These are phyloP conservation scores for Colletotrichum filicis DNA, from an alignment of 2,329 filamentous ascomycete genomes.

Conservation along the genomic window DNA sequence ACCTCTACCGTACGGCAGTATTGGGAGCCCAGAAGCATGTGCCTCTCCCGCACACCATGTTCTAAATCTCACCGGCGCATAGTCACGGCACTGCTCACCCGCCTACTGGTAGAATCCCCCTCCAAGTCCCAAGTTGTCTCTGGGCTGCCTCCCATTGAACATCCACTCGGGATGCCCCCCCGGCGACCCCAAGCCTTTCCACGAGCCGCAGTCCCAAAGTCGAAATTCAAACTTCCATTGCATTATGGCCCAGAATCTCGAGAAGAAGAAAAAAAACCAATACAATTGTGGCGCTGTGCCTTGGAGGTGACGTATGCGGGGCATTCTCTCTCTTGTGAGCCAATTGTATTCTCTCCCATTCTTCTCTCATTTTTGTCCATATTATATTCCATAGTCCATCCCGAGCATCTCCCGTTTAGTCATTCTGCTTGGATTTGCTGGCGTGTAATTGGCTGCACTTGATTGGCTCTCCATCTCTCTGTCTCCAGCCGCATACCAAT, in stretches of 20 bases:
- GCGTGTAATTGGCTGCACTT: conserved; percentile 10
- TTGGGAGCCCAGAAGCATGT: conserved; percentile 24
- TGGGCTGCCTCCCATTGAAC: conserved; percentile 28
- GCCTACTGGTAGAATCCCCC: not conserved
- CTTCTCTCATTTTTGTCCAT: too few species aligned
- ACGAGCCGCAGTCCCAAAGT: conserved; percentile 4
- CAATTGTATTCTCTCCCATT: not conserved
- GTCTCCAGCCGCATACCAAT: too few species aligned
- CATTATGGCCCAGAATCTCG: not conserved
- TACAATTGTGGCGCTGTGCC: conserved; percentile 6
- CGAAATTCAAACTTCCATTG: not conserved
- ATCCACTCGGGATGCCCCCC: not conserved
- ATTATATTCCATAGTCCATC: too few species aligned
- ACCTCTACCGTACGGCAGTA: too few species aligned
- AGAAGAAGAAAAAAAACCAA: too few species aligned
- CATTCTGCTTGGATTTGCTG: not conserved
- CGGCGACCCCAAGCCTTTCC: too few species aligned
- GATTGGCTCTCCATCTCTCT: conserved; percentile 4
- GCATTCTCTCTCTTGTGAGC: conserved; percentile 4
- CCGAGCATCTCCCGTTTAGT: not conserved
- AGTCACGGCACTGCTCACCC: conserved; percentile 10
- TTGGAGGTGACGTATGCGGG: conserved; percentile 33
- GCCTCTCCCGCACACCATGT: not conserved
- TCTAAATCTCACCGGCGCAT: not conserved
- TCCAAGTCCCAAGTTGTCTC: not conserved